Evolutionary conservation across 2,329 filamentous ascomycete species (phyloP).

Genomic region (Colletotrichum karsti): DNA sequence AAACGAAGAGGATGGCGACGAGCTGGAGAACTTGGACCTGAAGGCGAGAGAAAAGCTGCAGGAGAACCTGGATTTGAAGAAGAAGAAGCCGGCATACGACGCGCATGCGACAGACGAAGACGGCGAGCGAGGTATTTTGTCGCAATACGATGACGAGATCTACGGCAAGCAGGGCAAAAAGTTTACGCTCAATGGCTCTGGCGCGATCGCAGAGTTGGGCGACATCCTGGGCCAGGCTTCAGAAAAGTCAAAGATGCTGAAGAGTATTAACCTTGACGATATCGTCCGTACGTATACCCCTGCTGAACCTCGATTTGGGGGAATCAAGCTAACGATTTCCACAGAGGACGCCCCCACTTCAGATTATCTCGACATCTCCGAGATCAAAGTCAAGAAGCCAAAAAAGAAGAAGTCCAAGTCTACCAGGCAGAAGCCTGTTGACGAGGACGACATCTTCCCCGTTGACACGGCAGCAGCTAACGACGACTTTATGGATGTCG

Average conservation of each 20-base stretch:
- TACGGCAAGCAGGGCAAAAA: constrained; percentile 87
- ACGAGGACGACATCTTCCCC: constrained; percentile 69
- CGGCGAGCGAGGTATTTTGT: constrained; percentile 74
- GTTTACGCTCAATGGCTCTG: constrained; percentile 86
- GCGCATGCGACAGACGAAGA: constrained; percentile 74
- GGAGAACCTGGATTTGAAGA: constrained; percentile 86
- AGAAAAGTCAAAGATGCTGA: constrained; percentile 68
- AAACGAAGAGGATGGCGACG: constrained; percentile 87
- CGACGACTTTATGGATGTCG: constrained; percentile 78
- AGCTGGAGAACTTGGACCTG: constrained; percentile 81
- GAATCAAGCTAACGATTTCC: constrained; percentile 41
- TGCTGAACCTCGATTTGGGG: constrained; percentile 7
- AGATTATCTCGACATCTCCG: constrained; percentile 87
- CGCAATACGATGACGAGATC: constrained; percentile 97
- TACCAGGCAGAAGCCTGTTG: constrained; percentile 74
- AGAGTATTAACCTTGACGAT: constrained; percentile 84
- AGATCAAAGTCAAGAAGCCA: constrained; percentile 92
- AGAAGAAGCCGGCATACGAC: constrained; percentile 89
- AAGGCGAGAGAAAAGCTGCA: constrained; percentile 76
- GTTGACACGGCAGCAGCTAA: constrained; percentile 44
- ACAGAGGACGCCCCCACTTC: constrained; percentile 74
- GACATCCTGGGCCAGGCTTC: constrained; percentile 61
- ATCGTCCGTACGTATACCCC: constrained; percentile 66
- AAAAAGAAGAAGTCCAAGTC: constrained; percentile 92
- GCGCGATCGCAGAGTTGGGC: constrained; percentile 71